These are phyloP conservation scores for Sambucus nigra DNA, from an alignment of 129 eudicot genomes.

Conservation along the genomic window DNA sequence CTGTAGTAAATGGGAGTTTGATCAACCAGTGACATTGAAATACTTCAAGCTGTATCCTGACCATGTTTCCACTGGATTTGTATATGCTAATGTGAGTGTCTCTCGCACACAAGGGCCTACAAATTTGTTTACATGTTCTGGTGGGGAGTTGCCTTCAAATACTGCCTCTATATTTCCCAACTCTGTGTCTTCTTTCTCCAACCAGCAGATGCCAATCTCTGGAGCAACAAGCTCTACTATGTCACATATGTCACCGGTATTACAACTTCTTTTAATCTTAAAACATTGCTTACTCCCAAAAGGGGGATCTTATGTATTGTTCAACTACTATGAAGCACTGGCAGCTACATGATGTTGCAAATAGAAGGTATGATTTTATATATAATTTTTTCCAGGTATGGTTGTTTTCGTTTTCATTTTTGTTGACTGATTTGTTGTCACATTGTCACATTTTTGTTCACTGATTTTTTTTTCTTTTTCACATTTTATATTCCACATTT, in stretches of 20 bases:
- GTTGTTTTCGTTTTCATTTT: no score
- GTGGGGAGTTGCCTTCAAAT: conserved; percentile 11
- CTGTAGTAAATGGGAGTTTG: conserved; percentile 50
- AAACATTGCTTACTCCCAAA: conserved; percentile 2
- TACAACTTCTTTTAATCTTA: not conserved
- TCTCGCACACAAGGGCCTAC: conserved; percentile 12
- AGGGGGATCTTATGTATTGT: not conserved
- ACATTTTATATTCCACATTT: no score
- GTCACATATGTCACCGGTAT: conserved; percentile 35
- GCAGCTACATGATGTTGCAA: no score
- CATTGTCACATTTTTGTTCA: no score
- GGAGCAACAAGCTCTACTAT: conserved; percentile 16
- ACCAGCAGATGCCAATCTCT: conserved; percentile 24
- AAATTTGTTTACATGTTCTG: conserved; percentile 5
- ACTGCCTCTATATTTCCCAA: no score
- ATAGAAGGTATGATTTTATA: no score
- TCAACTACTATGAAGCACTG: no score
- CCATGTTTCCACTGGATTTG: conserved; percentile 80
- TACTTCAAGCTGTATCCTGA: conserved; percentile 78
- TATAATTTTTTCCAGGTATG: no score
- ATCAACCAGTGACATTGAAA: conserved; percentile 71
- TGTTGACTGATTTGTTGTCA: no score
- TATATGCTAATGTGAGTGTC: conserved; percentile 29
- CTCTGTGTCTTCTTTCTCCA: not conserved
- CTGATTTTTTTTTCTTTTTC: no score